Percentiles rank a stretch among this genome's conserved stretches.
These are phyloP conservation scores for Phytopythium boreale DNA, from an alignment of 352 stramenopile genomes.

Conservation along the genomic window DNA sequence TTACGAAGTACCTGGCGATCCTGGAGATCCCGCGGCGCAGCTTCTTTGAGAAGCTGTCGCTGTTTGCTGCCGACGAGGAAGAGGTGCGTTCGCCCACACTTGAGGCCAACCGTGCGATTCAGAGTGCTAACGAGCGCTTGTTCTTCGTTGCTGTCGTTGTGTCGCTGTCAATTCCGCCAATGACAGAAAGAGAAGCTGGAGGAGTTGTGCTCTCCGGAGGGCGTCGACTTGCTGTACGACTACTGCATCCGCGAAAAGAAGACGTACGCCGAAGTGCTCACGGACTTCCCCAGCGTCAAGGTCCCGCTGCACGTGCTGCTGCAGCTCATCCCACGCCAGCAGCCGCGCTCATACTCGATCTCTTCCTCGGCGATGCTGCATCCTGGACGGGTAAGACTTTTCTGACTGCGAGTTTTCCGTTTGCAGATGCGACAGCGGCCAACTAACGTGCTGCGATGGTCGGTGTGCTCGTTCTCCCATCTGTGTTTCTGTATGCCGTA, in stretches of 20 bases:
- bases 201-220: conserved; percentile 85
- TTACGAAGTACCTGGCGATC: conserved; percentile 86
- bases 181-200: conserved; percentile 87
- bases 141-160: background rate
- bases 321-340: conserved; percentile 80
- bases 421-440: background rate
- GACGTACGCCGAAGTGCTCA: conserved; percentile 85
- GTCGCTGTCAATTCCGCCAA: background rate
- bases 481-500: conserved; percentile 11
- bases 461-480: background rate
- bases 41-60: conserved; percentile 86
- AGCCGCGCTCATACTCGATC: conserved; percentile 92
- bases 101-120: no score
- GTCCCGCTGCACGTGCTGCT: conserved; percentile 73
- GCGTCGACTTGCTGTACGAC: conserved; percentile 90
- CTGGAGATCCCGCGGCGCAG: conserved; percentile 78
- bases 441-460: conserved; percentile 1
- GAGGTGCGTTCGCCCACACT: conserved; percentile 40
- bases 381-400: conserved; percentile 36
- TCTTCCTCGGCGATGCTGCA: conserved; percentile 74
- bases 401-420: conserved; percentile 4
- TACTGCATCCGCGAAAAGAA: conserved; percentile 93
- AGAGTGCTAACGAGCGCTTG: background rate
- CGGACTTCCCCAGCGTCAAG: conserved; percentile 80
- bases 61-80: conserved; percentile 78